phyloP scores from a whole-genome alignment of 768 basidiomycete genomes.

The Tricholoma matsutake region DNA sequence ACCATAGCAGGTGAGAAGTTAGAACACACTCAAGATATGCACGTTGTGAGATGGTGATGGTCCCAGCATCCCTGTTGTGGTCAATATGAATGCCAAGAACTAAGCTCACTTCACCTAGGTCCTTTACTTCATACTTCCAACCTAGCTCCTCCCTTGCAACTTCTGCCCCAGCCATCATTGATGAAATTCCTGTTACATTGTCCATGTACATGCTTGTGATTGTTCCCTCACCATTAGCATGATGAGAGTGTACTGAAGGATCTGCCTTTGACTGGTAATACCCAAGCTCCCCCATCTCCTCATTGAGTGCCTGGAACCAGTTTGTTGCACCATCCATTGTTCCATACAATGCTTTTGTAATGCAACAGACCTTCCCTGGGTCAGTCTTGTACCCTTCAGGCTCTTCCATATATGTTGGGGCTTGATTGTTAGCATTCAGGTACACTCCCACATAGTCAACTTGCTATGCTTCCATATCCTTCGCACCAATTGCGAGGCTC shows the following conservation, averaged over 20 bases:
- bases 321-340: constrained; percentile 8
- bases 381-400: constrained; percentile 5
- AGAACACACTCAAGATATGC: constrained; percentile 25
- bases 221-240: background rate
- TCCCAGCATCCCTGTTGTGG: constrained; percentile 16
- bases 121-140: no score
- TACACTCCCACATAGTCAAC: constrained; percentile 20
- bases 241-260: background rate
- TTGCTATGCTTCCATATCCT: constrained; percentile 25
- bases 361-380: constrained; percentile 10
- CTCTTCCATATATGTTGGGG: no score
- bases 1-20: background rate
- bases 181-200: background rate
- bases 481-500: constrained; percentile 4
- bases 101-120: background rate
- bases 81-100: constrained; percentile 31
- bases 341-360: background rate
- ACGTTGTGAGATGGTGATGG: constrained; percentile 28
- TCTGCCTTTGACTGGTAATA: background rate
- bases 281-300: background rate
- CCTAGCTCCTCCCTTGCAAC: no score
- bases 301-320: constrained; percentile 19
- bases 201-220: background rate
- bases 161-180: no score
- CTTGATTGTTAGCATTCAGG: no score